phyloP scores from a whole-genome alignment of 2,329 filamentous ascomycete species.

The Fusarium sp. region DNA sequence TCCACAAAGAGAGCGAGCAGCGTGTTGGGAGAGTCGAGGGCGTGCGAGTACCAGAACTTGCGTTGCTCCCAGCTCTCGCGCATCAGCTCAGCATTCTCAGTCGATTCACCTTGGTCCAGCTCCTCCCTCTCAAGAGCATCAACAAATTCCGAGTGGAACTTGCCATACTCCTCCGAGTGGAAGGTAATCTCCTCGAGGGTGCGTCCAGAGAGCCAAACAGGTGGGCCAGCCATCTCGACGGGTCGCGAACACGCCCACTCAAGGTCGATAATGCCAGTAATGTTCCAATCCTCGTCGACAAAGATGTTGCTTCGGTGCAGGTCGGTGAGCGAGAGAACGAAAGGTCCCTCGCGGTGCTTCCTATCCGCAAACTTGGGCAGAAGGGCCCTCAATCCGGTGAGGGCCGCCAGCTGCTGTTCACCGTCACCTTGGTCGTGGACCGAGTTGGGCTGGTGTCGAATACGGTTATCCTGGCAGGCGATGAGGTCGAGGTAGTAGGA shows the following conservation, averaged over 20 bases:
- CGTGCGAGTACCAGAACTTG: conserved; percentile 7
- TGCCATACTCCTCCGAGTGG: not conserved
- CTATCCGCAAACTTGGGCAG: conserved; percentile 35
- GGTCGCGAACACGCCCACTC: conserved; percentile 47
- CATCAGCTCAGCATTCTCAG: conserved; percentile 2
- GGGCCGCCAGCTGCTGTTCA: conserved; percentile 42
- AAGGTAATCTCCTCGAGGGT: conserved; percentile 8
- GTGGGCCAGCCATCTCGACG: conserved; percentile 44
- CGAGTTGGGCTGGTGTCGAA: conserved; percentile 50
- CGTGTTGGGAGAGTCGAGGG: conserved; percentile 4
- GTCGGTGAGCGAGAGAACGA: conserved; percentile 50
- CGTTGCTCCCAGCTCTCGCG: conserved; percentile 5
- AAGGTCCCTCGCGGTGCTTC: conserved; percentile 45
- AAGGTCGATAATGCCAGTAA: conserved; percentile 47
- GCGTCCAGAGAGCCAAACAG: conserved; percentile 43
- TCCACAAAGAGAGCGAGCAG: conserved; percentile 10
- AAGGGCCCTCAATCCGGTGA: conserved; percentile 45
- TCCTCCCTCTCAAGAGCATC: conserved; percentile 2
- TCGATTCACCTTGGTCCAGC: not conserved
- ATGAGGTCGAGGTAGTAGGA: conserved; percentile 48
- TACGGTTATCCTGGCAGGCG: conserved; percentile 43
- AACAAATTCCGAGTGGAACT: conserved; percentile 6
- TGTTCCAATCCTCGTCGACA: conserved; percentile 48
- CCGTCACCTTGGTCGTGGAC: conserved; percentile 44
- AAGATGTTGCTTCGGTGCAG: conserved; percentile 53